Evolutionary conservation across 768 basidiomycete genomes (phyloP).

Genomic region (Mycena sanguinolenta): DNA sequence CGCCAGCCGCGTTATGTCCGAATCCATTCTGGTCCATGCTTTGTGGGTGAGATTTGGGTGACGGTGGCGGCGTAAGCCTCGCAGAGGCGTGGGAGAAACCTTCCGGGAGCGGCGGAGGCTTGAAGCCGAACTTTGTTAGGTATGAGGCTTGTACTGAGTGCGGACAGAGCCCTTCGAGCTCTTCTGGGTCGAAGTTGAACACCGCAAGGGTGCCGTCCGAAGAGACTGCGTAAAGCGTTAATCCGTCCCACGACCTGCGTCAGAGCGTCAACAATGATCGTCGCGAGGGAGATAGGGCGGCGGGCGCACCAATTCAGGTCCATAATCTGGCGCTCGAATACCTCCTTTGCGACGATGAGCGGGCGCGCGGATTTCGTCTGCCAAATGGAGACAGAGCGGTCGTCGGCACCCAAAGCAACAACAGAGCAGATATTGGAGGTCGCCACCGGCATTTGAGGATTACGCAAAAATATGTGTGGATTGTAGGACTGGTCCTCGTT

Average conservation of each 20-base stretch:
- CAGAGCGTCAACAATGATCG: constrained; percentile 26
- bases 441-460: constrained; percentile 72
- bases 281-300: not conserved
- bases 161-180: constrained; percentile 86
- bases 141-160: constrained; percentile 82
- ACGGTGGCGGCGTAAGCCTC: constrained; percentile 64
- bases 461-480: constrained; percentile 92
- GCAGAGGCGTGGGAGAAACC: constrained; percentile 73
- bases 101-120: constrained; percentile 73
- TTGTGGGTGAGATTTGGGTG: constrained; percentile 53
- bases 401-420: constrained; percentile 94
- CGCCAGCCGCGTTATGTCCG: constrained; percentile 55
- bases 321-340: constrained; percentile 95
- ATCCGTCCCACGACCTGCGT: constrained; percentile 90
- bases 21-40: constrained; percentile 53
- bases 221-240: constrained; percentile 93
- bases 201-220: constrained; percentile 96
- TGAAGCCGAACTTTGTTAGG: constrained; percentile 85
- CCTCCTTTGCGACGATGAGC: constrained; percentile 92
- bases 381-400: constrained; percentile 96
- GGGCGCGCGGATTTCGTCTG: constrained; percentile 93
- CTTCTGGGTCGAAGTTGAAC: constrained; percentile 84
- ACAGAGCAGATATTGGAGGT: constrained; percentile 92
- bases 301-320: constrained; percentile 90
- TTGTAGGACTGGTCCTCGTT: constrained; percentile 79